Base-by-base conservation (phyloP, 768 basidiomycete genomes). In the Auricularia cornea region DNA sequence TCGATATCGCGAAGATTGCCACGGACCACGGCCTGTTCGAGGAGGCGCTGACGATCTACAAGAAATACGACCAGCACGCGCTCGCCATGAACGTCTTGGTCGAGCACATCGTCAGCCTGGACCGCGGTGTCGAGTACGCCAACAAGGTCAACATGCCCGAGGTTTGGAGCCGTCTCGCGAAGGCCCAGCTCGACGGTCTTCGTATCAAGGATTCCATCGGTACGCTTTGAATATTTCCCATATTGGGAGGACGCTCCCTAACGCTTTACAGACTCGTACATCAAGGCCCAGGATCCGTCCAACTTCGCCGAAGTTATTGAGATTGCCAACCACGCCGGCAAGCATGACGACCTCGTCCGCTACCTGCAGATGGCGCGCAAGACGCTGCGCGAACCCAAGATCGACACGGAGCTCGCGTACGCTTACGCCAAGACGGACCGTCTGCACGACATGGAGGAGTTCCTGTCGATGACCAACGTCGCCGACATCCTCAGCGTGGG, bases 291-390 rank as follows among this genome's bases (percentile, higher is more conserved):
- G 70, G 96, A 98, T 73, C 88, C 96, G 3, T 84, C 88, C 51
- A 98, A 98, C 80, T 98, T 90, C 68, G 81, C 82, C 12, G 96
- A 98, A 73, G 93, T 98, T 70, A 93, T 95, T 68, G 97, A 99
- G 75, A 98, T 98, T 65, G 87, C 95, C 64, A 89, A 86, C 70
- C 93, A 87, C 66, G 97, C 97, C 2, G 97, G 89, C 68, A 90
- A 94, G 71, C 75, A 89, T 35, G 97, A 98, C 72, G 94, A 99
- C 71, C 87, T 99, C 56, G 97, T 98, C 52, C 88, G 94, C 61
- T 99, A 87, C 81, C 81, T 99, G 14, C 97, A 99, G 75, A 99
- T 98, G 97, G 94, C 97, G 32, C 89, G 97, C 74, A 98, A 97
- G 79, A 84, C 90, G 56, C 85, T 98, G 18, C 89, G 97, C 63